A percentile compares a stretch with the other conserved stretches of the same genome.
Evolutionary conservation across 1,284 basidiomycete species (phyloP).

Genomic region (Melampsora larici-populina): DNA sequence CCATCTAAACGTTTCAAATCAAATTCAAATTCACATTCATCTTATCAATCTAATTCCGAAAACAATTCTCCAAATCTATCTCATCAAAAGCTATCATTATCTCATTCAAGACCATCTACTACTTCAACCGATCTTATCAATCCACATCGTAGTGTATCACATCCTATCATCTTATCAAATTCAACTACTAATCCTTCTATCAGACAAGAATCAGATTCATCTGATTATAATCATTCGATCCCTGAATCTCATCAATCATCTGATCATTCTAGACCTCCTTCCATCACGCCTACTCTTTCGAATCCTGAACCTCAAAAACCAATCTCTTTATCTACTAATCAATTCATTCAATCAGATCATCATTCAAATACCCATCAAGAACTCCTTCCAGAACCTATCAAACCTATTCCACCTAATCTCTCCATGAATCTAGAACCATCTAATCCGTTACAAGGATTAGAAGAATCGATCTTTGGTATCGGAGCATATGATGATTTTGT

Average conservation of each 20-base stretch:
- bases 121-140: neutral
- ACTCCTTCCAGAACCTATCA: neutral
- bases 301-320: neutral
- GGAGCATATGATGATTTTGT: conserved; percentile 94
- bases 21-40: neutral
- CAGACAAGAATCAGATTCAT: no score
- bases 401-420: neutral
- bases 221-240: no score
- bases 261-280: neutral
- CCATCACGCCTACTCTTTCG: neutral
- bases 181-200: neutral
- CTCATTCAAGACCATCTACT: neutral
- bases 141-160: neutral
- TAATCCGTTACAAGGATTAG: conserved; percentile 56
- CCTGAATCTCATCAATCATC: neutral
- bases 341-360: neutral
- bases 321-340: neutral
- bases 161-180: neutral
- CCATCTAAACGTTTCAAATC: neutral
- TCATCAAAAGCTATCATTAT: neutral
- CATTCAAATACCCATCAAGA: neutral
- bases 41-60: neutral
- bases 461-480: conserved; percentile 82
- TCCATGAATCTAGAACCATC: neutral
- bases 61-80: neutral